phyloP scores from a whole-genome alignment of 2,329 filamentous ascomycete species.

The Magnaporthales sp. region DNA sequence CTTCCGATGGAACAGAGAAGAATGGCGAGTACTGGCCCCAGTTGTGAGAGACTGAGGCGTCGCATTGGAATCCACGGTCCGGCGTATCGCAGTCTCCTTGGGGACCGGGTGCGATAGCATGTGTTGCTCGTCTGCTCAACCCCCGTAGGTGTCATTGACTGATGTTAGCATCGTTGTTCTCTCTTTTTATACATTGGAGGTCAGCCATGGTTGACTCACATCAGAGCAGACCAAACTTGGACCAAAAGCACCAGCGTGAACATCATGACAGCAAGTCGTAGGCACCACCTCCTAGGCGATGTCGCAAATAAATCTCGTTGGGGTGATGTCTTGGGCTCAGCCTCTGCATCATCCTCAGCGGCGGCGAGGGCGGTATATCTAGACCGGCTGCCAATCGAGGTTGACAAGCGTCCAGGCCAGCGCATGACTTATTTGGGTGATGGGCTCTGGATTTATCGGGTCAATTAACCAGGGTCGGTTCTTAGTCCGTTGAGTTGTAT shows the following conservation, averaged over 20 bases:
- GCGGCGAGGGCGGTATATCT: not conserved
- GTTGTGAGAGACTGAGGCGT: constrained; percentile 49
- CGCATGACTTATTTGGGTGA: no score
- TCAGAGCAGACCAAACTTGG: constrained; percentile 8
- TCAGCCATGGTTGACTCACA: constrained; percentile 12
- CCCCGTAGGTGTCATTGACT: not conserved
- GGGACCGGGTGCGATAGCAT: not conserved
- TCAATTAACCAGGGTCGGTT: not conserved
- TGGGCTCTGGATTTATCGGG: no score
- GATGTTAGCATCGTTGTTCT: not conserved
- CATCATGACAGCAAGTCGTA: not conserved
- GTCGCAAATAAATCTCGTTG: not conserved
- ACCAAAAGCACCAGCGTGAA: constrained; percentile 13
- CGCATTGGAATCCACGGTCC: constrained; percentile 53
- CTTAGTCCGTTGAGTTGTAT: no score
- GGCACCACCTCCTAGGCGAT: not conserved
- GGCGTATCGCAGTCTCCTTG: constrained; percentile 39
- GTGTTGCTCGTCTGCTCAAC: not conserved
- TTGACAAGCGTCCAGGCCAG: not conserved
- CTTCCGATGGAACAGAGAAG: constrained; percentile 63
- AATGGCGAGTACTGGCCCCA: constrained; percentile 90
- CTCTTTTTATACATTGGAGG: not conserved
- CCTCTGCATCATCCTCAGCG: not conserved
- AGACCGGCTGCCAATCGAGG: not conserved
- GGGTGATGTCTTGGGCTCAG: not conserved